These are phyloP conservation scores for Fusarium oxysporum DNA, from an alignment of 2,329 filamentous ascomycete genomes.

Conservation along the genomic window DNA sequence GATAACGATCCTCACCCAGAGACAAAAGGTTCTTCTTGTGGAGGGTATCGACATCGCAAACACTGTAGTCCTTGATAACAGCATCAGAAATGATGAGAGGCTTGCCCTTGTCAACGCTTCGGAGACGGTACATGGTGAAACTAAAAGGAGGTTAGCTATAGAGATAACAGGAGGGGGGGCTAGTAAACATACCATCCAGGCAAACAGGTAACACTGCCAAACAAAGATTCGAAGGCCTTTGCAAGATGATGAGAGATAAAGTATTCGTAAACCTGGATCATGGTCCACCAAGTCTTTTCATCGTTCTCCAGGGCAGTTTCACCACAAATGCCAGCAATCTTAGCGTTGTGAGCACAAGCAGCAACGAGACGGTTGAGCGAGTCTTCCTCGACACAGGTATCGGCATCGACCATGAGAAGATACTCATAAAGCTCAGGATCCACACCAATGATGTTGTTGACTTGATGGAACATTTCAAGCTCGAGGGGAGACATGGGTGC, in stretches of 20 bases:
- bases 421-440: conserved; percentile 98
- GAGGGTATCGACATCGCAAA: conserved; percentile 90
- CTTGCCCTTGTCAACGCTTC: conserved; percentile 92
- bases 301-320: conserved; percentile 97
- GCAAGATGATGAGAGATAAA: conserved; percentile 97
- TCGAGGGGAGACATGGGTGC: conserved; percentile 95
- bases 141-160: conserved; percentile 61
- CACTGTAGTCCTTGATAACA: conserved; percentile 87
- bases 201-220: conserved; percentile 97
- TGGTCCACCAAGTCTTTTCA: conserved; percentile 96
- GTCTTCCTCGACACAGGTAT: conserved; percentile 93
- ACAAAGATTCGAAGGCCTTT: conserved; percentile 97
- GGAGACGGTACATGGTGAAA: conserved; percentile 98
- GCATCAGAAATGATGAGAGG: conserved; percentile 93
- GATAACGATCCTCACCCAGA: conserved; percentile 94
- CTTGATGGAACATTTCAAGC: conserved; percentile 98
- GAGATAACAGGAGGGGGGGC: neutral
- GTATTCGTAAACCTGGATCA: conserved; percentile 99
- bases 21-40: conserved; percentile 97
- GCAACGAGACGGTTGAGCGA: conserved; percentile 92
- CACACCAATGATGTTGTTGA: conserved; percentile 99
- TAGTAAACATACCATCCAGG: conserved; percentile 86
- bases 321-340: conserved; percentile 97
- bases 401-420: conserved; percentile 95
- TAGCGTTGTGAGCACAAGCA: conserved; percentile 91